phyloP scores from a whole-genome alignment of 2,329 filamentous ascomycete genomes.

The Calonectria crousiana region DNA sequence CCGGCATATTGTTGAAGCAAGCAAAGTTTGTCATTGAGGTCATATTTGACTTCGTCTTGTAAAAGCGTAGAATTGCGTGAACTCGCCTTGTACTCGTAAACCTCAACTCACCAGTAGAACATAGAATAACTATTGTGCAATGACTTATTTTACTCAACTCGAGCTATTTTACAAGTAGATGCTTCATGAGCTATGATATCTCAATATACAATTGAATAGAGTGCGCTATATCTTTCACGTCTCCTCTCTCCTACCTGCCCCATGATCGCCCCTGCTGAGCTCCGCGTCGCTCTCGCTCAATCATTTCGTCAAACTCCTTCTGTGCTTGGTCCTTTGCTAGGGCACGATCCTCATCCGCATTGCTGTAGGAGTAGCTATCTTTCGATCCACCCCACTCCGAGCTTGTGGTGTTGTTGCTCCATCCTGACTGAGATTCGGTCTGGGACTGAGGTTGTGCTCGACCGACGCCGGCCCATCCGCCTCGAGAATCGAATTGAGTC shows the following conservation, averaged over 20 bases:
- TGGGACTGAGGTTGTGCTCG: conserved; percentile 24
- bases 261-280: conserved; percentile 45
- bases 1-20: conserved; percentile 1
- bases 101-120: not conserved
- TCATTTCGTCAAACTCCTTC: conserved; percentile 62
- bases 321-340: conserved; percentile 60
- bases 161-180: conserved; percentile 5
- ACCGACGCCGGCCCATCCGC: conserved; percentile 28
- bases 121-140: not conserved
- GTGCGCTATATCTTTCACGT: not conserved
- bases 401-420: conserved; percentile 43
- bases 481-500: conserved; percentile 27
- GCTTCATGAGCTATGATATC: not conserved
- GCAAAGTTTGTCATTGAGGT: conserved; percentile 25
- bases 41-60: not conserved
- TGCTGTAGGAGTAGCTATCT: conserved; percentile 51
- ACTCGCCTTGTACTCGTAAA: not conserved
- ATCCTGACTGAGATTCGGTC: conserved; percentile 35
- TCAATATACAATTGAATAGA: conserved; percentile 17
- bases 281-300: conserved; percentile 58
- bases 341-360: conserved; percentile 52
- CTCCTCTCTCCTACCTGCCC: conserved; percentile 30
- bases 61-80: conserved; percentile 4
- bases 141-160: not conserved
- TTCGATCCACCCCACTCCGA: conserved; percentile 27